phyloP scores from a whole-genome alignment of 805 yeast species.

The Metschnikowia koreensis region DNA sequence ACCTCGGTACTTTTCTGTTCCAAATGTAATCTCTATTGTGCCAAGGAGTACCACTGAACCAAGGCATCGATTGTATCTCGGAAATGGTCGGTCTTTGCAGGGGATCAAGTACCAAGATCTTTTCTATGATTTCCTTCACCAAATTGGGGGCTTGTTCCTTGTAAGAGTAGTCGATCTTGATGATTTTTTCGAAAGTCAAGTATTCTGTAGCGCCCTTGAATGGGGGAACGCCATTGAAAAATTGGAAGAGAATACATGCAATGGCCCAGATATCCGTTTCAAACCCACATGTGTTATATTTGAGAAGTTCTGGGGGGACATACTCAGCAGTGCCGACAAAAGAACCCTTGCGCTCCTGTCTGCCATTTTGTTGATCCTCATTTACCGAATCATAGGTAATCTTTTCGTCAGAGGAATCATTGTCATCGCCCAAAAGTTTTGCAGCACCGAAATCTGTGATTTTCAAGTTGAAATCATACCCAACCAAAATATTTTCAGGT shows the following conservation, averaged over 20 bases:
- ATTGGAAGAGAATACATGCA: conserved; percentile 84
- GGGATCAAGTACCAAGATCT: conserved; percentile 34
- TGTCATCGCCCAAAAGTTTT: conserved; percentile 50
- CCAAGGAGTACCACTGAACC: conserved; percentile 43
- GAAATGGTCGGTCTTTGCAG: conserved; percentile 30
- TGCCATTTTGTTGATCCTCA: conserved; percentile 26
- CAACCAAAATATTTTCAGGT: conserved; percentile 88
- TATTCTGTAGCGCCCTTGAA: conserved; percentile 85
- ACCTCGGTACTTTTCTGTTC: conserved; percentile 29
- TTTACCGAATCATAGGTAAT: conserved; percentile 31
- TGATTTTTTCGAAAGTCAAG: conserved; percentile 84
- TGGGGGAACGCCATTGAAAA: conserved; percentile 83
- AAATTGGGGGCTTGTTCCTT: conserved; percentile 28
- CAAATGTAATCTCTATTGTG: conserved; percentile 39
- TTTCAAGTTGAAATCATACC: conserved; percentile 81
- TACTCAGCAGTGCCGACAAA: conserved; percentile 98
- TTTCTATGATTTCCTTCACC: conserved; percentile 32
- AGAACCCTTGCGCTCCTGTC: conserved; percentile 45
- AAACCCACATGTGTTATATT: conserved; percentile 75
- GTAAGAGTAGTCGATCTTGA: conserved; percentile 65
- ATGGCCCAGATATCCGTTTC: conserved; percentile 92
- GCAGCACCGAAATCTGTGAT: conserved; percentile 99
- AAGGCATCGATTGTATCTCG: conserved; percentile 31
- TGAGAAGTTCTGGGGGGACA: conserved; percentile 87
- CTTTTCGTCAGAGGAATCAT: conserved; percentile 33